Evolutionary conservation across 257 asterid genomes (phyloP).

Genomic region (Penstemon davidsonii): DNA sequence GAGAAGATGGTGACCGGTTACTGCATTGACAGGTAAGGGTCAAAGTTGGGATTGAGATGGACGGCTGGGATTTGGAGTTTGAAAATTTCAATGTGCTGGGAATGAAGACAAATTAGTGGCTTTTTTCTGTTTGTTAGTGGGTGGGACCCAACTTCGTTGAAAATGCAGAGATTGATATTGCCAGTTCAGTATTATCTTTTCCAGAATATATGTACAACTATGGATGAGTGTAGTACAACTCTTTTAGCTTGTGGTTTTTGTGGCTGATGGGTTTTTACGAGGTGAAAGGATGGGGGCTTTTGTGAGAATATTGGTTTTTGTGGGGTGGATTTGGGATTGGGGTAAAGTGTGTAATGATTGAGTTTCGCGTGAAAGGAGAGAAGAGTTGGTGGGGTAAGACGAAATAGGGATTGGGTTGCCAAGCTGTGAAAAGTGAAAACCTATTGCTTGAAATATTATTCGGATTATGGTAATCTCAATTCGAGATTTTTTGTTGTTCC

Average conservation of each 20-base stretch:
- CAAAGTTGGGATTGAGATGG: slow-evolving; percentile 37
- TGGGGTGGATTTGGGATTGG: slow-evolving; percentile 25
- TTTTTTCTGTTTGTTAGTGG: slow-evolving; percentile 38
- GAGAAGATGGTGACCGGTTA: slow-evolving; percentile 43
- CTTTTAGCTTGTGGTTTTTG: background rate
- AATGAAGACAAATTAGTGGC: slow-evolving; percentile 35
- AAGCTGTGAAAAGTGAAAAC: slow-evolving; percentile 28
- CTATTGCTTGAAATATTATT: background rate
- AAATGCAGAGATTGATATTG: slow-evolving; percentile 20
- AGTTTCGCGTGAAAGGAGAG: slow-evolving; percentile 37
- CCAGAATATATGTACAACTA: slow-evolving; percentile 20
- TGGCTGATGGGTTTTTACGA: background rate
- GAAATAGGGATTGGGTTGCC: slow-evolving; percentile 32
- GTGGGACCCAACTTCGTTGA: slow-evolving; percentile 40
- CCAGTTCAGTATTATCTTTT: slow-evolving; percentile 17
- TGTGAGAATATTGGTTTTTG: background rate
- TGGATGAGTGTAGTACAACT: background rate
- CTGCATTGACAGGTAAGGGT: slow-evolving; percentile 33
- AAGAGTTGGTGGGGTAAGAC: slow-evolving; percentile 35
- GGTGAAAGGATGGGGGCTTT: background rate
- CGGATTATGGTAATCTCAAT: slow-evolving; percentile 6
- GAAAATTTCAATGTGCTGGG: slow-evolving; percentile 42
- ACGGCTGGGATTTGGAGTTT: slow-evolving; percentile 44
- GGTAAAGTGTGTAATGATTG: slow-evolving; percentile 28
- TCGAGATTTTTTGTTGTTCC: slow-evolving; percentile 11